Conservation (phyloP, 345 rosid genomes). For the Gossypium turneri region DNA sequence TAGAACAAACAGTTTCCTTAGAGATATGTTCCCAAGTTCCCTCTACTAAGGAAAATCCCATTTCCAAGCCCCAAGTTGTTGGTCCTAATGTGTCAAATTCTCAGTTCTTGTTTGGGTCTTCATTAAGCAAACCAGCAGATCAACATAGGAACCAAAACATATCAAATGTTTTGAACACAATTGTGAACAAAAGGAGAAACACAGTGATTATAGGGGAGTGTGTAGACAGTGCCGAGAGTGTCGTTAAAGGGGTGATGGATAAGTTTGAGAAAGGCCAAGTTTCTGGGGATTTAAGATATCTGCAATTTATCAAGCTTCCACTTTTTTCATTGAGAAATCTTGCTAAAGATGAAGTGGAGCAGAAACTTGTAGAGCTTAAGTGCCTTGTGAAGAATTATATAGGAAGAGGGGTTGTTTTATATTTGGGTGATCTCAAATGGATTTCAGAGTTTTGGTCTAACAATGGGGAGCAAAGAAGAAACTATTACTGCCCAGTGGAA, state of each 20-base stretch:
- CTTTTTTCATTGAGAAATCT: conserved; percentile 43
- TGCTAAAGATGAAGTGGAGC: conserved; percentile 50
- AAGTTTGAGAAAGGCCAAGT: conserved; percentile 48
- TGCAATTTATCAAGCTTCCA: conserved; percentile 48
- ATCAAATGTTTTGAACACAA: conserved; percentile 35
- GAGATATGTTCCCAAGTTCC: conserved; percentile 35
- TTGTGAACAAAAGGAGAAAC: conserved; percentile 43
- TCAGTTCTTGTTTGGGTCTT: conserved; percentile 16
- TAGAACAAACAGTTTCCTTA: conserved; percentile 55
- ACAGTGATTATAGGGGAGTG: conserved; percentile 49
- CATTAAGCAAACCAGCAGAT: conserved; percentile 25
- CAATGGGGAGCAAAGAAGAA: conserved; percentile 44
- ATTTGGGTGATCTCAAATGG: conserved; percentile 62
- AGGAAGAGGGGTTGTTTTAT: conserved; percentile 47
- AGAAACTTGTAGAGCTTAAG: conserved; percentile 51
- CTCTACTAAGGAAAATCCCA: conserved; percentile 18
- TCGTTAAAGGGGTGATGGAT: conserved; percentile 48
- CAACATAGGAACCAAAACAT: conserved; percentile 29
- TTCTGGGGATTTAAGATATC: conserved; percentile 41
- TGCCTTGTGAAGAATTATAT: conserved; percentile 38
- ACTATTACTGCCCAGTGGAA: conserved; percentile 40
- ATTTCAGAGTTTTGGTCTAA: conserved; percentile 53
- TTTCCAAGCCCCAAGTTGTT: conserved; percentile 23
- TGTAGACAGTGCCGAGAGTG: conserved; percentile 35
- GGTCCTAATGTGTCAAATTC: conserved; percentile 23